Evolutionary conservation across 768 basidiomycete genomes (phyloP).

Genomic region (Chalciporus sphaerocephalus): DNA sequence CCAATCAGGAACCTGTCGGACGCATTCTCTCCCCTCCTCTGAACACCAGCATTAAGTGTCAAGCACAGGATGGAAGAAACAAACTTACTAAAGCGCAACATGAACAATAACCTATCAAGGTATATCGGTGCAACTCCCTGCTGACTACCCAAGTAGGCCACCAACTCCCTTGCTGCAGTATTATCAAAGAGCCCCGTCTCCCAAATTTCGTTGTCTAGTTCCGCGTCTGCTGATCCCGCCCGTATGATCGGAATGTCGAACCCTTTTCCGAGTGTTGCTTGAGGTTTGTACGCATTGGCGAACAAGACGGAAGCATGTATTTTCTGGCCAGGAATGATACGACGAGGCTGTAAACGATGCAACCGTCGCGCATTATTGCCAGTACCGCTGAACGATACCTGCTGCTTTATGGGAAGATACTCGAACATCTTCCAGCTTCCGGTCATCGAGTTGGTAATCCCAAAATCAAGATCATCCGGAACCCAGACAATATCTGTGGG

Average conservation of each 20-base stretch:
- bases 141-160: slow-evolving; percentile 8
- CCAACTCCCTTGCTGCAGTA: slow-evolving; percentile 10
- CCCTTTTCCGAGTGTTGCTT: slow-evolving; percentile 18
- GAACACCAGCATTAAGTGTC: background rate
- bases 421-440: slow-evolving; percentile 14
- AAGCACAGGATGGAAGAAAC: background rate
- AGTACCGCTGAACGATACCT: slow-evolving; percentile 18
- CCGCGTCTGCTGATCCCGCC: background rate
- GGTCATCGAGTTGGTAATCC: slow-evolving; percentile 21
- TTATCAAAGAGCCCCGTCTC: slow-evolving; percentile 21
- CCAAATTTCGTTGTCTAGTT: slow-evolving; percentile 14
- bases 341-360: slow-evolving; percentile 20
- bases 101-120: slow-evolving; percentile 18
- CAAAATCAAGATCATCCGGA: slow-evolving; percentile 24
- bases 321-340: slow-evolving; percentile 27
- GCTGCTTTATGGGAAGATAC: slow-evolving; percentile 23
- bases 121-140: slow-evolving; percentile 18
- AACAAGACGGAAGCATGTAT: slow-evolving; percentile 23
- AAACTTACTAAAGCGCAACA: slow-evolving; percentile 20
- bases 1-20: background rate
- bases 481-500: slow-evolving; percentile 27
- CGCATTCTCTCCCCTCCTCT: background rate
- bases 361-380: slow-evolving; percentile 15
- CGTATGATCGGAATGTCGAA: slow-evolving; percentile 20
- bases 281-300: slow-evolving; percentile 19